Evolutionary conservation across 2,329 filamentous ascomycete genomes (phyloP).

Genomic region (Chrysosporium keratinophilum): DNA sequence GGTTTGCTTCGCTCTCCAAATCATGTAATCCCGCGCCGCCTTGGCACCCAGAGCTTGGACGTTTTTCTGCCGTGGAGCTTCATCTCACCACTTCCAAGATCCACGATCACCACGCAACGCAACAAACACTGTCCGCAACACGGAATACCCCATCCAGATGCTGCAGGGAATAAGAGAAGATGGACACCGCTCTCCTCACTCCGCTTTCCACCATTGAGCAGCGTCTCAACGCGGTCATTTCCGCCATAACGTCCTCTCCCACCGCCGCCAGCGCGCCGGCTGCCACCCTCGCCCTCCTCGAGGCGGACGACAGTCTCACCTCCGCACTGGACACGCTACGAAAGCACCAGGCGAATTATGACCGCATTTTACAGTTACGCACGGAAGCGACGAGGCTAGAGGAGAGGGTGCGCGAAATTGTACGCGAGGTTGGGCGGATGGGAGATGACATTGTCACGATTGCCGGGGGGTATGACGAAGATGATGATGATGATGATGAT

Average conservation of each 20-base stretch:
- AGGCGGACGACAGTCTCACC: constrained; percentile 35
- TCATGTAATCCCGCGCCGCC: background rate
- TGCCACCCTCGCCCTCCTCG: constrained; percentile 31
- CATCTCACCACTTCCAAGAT: background rate
- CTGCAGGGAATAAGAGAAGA: constrained; percentile 15
- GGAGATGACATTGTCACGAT: constrained; percentile 32
- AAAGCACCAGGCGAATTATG: constrained; percentile 37
- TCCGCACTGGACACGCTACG: constrained; percentile 35
- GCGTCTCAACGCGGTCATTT: constrained; percentile 35
- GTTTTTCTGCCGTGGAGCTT: background rate
- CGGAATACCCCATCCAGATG: no score
- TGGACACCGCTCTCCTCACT: constrained; percentile 33
- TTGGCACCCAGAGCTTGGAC: background rate
- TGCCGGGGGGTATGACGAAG: constrained; percentile 25
- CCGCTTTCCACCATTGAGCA: constrained; percentile 34
- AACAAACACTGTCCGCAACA: no score
- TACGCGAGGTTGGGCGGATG: constrained; percentile 31
- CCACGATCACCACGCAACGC: background rate
- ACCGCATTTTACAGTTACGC: constrained; percentile 33
- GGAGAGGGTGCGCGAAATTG: constrained; percentile 33
- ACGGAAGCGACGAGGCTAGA: constrained; percentile 33
- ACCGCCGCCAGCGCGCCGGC: constrained; percentile 36
- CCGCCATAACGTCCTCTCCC: constrained; percentile 35
- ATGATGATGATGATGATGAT: constrained; percentile 20
- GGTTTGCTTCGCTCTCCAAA: no score